These are phyloP conservation scores for Tulasnella calospora DNA, from an alignment of 768 basidiomycete species.

Conservation along the genomic window DNA sequence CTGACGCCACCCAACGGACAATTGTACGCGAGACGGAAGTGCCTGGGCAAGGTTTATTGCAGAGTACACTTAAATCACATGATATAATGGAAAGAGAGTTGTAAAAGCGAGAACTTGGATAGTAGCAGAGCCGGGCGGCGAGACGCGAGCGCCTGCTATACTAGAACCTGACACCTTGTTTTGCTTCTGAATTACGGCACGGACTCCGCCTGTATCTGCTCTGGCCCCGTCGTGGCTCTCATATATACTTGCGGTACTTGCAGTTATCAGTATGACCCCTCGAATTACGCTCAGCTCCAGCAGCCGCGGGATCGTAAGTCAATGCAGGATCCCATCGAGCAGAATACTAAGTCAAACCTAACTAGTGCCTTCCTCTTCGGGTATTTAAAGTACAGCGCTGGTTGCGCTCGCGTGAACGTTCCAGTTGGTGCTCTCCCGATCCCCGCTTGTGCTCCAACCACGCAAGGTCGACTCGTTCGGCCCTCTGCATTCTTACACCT, in stretches of 20 bases:
- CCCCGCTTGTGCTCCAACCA: not conserved
- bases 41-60: not conserved
- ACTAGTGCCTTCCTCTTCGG: not conserved
- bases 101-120: not conserved
- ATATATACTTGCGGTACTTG: not conserved
- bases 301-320: not conserved
- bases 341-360: not conserved
- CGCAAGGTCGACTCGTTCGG: not conserved
- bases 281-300: not conserved
- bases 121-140: not conserved
- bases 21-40: not conserved
- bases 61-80: constrained; percentile 2
- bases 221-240: not conserved
- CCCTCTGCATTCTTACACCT: no score
- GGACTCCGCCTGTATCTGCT: not conserved
- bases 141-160: not conserved
- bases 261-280: not conserved
- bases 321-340: not conserved
- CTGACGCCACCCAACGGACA: not conserved
- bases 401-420: not conserved
- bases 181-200: not conserved
- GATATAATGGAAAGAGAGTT: not conserved
- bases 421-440: not conserved
- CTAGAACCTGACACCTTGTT: not conserved
- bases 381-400: not conserved